phyloP scores from a whole-genome alignment of 257 asterid species.

The Ocimum tenuiflorum region DNA sequence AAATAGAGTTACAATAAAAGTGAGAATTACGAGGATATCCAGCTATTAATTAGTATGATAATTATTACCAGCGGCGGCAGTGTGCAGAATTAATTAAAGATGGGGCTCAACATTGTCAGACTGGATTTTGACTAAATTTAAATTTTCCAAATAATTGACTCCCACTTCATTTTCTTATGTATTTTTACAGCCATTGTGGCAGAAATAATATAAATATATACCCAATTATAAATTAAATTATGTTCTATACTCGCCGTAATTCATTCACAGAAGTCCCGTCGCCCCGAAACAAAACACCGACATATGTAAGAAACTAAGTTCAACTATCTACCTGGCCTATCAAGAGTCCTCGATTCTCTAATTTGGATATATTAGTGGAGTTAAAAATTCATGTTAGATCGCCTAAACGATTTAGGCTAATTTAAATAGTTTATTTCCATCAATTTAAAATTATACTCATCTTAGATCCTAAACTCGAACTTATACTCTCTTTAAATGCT shows the following conservation, averaged over 20 bases:
- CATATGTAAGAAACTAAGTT: too few species aligned
- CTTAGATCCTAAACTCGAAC: too few species aligned
- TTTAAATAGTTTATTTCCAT: too few species aligned
- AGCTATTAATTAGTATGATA: neutral
- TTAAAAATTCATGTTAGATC: too few species aligned
- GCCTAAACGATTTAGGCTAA: too few species aligned
- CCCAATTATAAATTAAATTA: neutral
- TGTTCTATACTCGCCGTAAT: neutral
- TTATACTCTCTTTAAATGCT: too few species aligned
- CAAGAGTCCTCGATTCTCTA: too few species aligned
- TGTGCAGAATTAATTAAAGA: neutral
- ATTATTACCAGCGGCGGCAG: neutral
- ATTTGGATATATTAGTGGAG: too few species aligned
- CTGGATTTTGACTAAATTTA: constrained; percentile 12
- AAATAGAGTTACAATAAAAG: neutral
- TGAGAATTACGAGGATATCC: neutral
- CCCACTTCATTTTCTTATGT: neutral
- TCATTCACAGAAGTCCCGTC: too few species aligned
- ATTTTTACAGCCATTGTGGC: neutral
- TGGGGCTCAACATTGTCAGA: neutral
- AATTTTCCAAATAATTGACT: neutral
- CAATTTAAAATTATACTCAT: too few species aligned
- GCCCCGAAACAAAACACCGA: too few species aligned
- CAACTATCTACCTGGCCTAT: too few species aligned
- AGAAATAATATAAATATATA: neutral